Base-by-base conservation (phyloP, 371 early-diverging fungal species). In the Sporodiniella umbellata region DNA sequence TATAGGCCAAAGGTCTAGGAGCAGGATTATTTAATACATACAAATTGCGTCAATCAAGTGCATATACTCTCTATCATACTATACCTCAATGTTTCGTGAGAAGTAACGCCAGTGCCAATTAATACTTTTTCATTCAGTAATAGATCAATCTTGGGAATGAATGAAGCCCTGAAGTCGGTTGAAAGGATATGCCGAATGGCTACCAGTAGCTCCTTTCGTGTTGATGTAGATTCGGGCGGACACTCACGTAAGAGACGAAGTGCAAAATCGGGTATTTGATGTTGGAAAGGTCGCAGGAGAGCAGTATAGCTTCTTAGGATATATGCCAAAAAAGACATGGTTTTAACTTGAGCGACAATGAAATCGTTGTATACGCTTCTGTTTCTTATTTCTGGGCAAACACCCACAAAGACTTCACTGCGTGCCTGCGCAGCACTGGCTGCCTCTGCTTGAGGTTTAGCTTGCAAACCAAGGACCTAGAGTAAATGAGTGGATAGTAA, bases 311-410 rank as follows among this genome's bases (percentile, higher is more conserved):
- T 85, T 35, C 93, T 82, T 45, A 94, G 68, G 46, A 98, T 92
- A 62, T 94, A 96, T 0, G 99, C 96, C 48, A 99, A 66, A 66
- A 98, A 98, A 1, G 96, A 95, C 69, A 96, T 86, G 8, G 96
- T 98, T 85, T 94, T 94, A 31, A 92, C 90, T 78, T 95, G 96
- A 14, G 91, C 81, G 7, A 87, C 84, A 48, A 92, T 90, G 59
- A 93, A 88, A 42, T 95, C 96, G 15, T 80, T 79, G 51, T 90
- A 93, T 7, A 86, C 81, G 21, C 68, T 68, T 31, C 82, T 62
- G 57, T 93, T 87, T 22, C 75, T 79, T 40, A 95, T 89, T 14
- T 77, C 75, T 1, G 92, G 86, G 48, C 88, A 83, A 23, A 93
- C 86, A 8, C 96, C 94, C 5, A 90, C 81, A 72, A 90, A 90